Conservation (phyloP, 225 moss, liverwort and hornwort genomes). For the Asterella californica region DNA sequence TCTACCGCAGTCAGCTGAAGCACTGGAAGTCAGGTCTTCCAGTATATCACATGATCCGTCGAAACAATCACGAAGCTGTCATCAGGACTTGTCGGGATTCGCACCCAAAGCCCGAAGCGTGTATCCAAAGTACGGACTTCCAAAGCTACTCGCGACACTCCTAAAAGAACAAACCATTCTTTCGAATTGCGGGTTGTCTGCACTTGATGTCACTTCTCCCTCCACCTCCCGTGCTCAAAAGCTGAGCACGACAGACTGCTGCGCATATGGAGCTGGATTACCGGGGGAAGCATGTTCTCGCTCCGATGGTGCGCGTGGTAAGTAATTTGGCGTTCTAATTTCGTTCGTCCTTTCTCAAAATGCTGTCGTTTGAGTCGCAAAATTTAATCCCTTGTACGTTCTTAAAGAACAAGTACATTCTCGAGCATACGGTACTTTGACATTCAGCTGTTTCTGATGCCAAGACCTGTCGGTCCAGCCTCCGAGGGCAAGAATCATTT, state of each 20-base stretch:
- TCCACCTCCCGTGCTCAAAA: background rate
- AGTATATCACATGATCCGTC: too few relatives aligned
- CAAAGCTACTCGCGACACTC: too few relatives aligned
- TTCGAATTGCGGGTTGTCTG: background rate
- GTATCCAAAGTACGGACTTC: too few relatives aligned
- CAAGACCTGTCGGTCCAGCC: too few relatives aligned
- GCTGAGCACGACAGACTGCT: background rate
- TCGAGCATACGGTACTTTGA: background rate
- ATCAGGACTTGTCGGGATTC: background rate
- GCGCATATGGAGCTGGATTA: slow-evolving; percentile 40
- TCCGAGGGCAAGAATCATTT: too few relatives aligned
- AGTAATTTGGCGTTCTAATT: background rate
- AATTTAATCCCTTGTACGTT: background rate
- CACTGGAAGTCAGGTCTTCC: too few relatives aligned
- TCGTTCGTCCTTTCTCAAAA: background rate
- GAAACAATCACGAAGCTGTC: background rate
- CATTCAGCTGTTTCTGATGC: background rate
- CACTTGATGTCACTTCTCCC: background rate
- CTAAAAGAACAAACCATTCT: too few relatives aligned
- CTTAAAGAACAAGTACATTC: background rate
- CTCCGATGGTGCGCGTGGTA: slow-evolving; percentile 51
- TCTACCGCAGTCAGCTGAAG: too few relatives aligned
- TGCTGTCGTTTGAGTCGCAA: background rate
- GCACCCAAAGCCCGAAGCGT: background rate
- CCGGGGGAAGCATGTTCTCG: slow-evolving; percentile 37